Evolutionary conservation across 257 asterid genomes (phyloP), one percentile per base, ranked within the genome.

Genomic region (Ilex aquifolium): DNA sequence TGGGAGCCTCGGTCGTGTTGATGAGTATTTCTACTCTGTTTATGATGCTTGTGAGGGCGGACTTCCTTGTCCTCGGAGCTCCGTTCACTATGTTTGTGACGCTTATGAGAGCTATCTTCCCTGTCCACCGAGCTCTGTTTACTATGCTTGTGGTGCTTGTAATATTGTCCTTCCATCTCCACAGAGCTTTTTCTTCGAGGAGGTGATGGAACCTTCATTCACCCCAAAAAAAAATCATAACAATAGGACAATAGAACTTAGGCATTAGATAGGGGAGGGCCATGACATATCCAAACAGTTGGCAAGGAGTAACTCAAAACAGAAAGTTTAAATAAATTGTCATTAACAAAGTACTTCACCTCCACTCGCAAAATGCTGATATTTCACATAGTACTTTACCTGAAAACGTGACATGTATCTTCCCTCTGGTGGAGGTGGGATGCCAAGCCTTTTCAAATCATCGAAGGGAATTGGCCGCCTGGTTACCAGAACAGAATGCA

Each of bases 381-480:
- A 36, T 4, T 60, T 31, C 9, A 13, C 51, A 21, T 57, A 46
- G 52, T 36, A 39, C 44, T 27, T 55, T 60, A 87, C 95, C 93
- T 89, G 83, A 80, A 78, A 82, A 44, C 96, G 92, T 4, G 95
- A 76, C 92, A 76, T 78, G 69, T 90, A 93, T 76, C 87, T 84
- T 71, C 93, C 96, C 72, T 84, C 96, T 1, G 97, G 97, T 59
- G 99, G 97, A 57, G 86, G 85, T 60, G 87, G 83, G 66, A 90
- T 93, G 54, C 97, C 97, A 16, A 93, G 95, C 85, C 82, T 85
- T 79, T 85, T 85, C 65, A 93, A 66, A 46, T 90, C 99, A 71
- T 85, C 97, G 17, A 61, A 67, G 52, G 97, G 99, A 64, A 93
- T 84, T 63, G 59, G 88, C 50, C 87, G 82, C 78, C 97, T 90